Evolutionary conservation across 1,284 basidiomycete species (phyloP), one percentile per base, ranked within the genome.

Genomic region (Hymenochaete sp.): DNA sequence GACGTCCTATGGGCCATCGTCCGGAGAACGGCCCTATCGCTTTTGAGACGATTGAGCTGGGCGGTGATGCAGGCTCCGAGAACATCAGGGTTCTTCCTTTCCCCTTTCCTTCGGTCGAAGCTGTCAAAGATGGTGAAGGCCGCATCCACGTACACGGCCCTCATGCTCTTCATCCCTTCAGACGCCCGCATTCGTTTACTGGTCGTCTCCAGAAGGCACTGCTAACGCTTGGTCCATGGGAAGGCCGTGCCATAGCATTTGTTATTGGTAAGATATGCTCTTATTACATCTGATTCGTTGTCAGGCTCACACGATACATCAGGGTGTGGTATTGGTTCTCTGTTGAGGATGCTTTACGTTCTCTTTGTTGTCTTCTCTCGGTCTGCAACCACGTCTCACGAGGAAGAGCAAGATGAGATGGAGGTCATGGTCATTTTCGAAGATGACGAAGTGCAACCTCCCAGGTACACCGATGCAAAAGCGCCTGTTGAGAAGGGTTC

Each of bases 321-420:
- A 85, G 82, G 82, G 24, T 85, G 82, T 55, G 84, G 84, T 46
- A 75, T 87, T 39, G 84, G 84, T 46, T 83, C 85, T 40, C 70
- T 88, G 27, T 61, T 87, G 44, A 72, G 84, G 59, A 84, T 87
- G 79, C 56, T 84, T 57, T 88, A 72, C 70, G 83, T 87, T 52
- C 58, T 86, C 52, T 59, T 67, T 26, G 64, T 87, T 50, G 61
- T 88, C 52, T 55, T 67, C 27, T 72, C 68, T 52, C 79, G 84
- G 53, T 59, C 72, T 27, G n/a, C n/a, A n/a, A 52, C 79, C 59
- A 26, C 40, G 22, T 45, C 50, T 36, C 50, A 48, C 38, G 63
- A 66, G 3, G 68, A 73, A 21, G 53, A 60, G 27, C 56, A 57
- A 39, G 58, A 55, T 38, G 61, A 63, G 26, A 49, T 53, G 38